A percentile compares a stretch with the other conserved stretches of the same genome.
Conservation (phyloP, 495 filamentous ascomycete species). For the Penicillium salamii region DNA sequence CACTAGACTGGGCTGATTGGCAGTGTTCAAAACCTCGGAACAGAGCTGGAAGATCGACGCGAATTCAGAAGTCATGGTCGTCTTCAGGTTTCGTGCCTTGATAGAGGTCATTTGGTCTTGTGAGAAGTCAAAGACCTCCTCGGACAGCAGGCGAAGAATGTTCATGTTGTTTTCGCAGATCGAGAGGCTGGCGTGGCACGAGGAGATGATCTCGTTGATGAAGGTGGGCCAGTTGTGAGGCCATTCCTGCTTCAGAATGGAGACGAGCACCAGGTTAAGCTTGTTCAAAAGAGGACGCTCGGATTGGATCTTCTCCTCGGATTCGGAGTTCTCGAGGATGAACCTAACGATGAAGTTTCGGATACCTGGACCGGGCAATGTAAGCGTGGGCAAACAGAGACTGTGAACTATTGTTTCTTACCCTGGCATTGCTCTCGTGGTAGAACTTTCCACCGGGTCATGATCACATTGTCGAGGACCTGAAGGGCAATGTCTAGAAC, state of each 20-base stretch:
- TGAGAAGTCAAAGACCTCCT: conserved; percentile 98
- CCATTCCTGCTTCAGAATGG: conserved; percentile 99
- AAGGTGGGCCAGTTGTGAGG: conserved; percentile 99
- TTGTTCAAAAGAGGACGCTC: conserved; percentile 93
- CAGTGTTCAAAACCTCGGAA: conserved; percentile 85
- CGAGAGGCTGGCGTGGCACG: conserved; percentile 87
- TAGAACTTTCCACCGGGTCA: conserved; percentile 97
- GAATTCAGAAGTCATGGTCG: conserved; percentile 97
- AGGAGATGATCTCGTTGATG: conserved; percentile 98
- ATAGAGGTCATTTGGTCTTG: conserved; percentile 97
- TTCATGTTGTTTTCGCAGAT: conserved; percentile 99
- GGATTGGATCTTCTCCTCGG: conserved; percentile 76
- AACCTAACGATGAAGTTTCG: conserved; percentile 98
- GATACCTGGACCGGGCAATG: conserved; percentile 59
- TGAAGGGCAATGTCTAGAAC: conserved; percentile 82
- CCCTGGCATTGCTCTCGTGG: conserved; percentile 94
- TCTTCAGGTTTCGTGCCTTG: conserved; percentile 94
- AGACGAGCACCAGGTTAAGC: conserved; percentile 94
- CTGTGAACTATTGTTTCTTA: conserved; percentile 18
- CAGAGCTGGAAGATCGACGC: conserved; percentile 96
- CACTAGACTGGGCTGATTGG: conserved; percentile 82
- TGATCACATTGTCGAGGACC: conserved; percentile 96
- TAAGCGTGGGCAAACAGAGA: neutral
- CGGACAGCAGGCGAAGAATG: conserved; percentile 90
- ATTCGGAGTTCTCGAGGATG: conserved; percentile 87